Conservation (phyloP, 2,329 filamentous ascomycete genomes). For the Diaporthe helianthi region DNA sequence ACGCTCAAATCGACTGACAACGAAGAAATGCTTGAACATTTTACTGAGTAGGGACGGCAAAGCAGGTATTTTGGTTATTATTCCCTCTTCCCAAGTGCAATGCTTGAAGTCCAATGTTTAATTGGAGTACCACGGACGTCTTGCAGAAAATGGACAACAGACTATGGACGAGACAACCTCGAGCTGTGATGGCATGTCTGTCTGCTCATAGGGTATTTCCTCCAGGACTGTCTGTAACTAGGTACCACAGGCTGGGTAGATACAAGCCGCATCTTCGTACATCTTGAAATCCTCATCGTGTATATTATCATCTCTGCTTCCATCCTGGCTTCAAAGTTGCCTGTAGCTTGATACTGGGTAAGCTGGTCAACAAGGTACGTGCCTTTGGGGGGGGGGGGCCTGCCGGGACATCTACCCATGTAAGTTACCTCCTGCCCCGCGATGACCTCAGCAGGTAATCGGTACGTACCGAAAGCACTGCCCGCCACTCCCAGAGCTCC, state of each 20-base stretch:
- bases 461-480: slow-evolving; percentile 11
- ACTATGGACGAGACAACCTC: background rate
- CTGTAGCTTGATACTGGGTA: background rate
- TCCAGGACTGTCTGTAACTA: background rate
- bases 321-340: background rate
- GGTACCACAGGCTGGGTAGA: too few species aligned
- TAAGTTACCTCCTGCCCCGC: slow-evolving; percentile 18
- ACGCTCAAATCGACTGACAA: too few species aligned
- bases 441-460: slow-evolving; percentile 33
- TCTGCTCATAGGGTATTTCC: background rate
- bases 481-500: slow-evolving; percentile 10
- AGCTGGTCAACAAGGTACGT: background rate
- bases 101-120: background rate
- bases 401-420: background rate
- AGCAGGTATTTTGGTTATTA: background rate
- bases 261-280: too few species aligned
- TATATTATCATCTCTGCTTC: background rate
- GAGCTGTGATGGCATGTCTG: background rate
- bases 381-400: too few species aligned
- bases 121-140: background rate
- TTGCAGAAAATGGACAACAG: too few species aligned
- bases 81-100: background rate
- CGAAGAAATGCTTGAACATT: background rate
- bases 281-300: too few species aligned
- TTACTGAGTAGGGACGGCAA: background rate